Evolutionary conservation across 345 rosid genomes (phyloP).

Genomic region (Boechera divaricarpa): DNA sequence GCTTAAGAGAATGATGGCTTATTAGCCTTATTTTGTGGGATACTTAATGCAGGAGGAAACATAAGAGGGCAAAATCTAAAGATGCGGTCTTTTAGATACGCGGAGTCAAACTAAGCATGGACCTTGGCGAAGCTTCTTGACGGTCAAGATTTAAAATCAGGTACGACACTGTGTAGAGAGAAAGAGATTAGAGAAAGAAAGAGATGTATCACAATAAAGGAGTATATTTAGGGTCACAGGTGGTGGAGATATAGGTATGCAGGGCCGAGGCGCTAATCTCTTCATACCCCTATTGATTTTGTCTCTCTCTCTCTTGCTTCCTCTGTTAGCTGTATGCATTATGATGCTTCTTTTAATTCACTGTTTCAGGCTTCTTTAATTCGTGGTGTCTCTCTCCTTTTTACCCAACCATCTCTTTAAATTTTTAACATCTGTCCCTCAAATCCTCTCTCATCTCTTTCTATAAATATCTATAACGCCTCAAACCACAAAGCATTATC

Average conservation of each 20-base stretch:
- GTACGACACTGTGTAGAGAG: conserved; percentile 41
- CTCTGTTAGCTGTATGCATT: conserved; percentile 58
- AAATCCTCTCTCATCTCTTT: conserved; percentile 22
- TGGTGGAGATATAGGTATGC: conserved; percentile 48
- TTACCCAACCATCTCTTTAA: conserved; percentile 42
- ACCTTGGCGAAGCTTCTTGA: conserved; percentile 28
- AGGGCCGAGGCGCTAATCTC: conserved; percentile 52
- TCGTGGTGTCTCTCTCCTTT: conserved; percentile 34
- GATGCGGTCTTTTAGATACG: conserved; percentile 16
- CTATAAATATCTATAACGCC: conserved; percentile 34
- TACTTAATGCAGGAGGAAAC: conserved; percentile 37
- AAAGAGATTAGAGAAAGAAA: conserved; percentile 24
- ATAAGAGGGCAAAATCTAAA: conserved; percentile 34
- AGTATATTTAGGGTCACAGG: conserved; percentile 50
- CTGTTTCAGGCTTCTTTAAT: conserved; percentile 44
- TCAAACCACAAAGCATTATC: conserved; percentile 24
- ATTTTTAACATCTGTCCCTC: conserved; percentile 10
- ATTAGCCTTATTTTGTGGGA: conserved; percentile 16
- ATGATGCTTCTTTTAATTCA: conserved; percentile 47
- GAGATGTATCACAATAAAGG: conserved; percentile 47
- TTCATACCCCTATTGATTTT: conserved; percentile 44
- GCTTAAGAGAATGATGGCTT: conserved; percentile 24
- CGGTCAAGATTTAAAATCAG: conserved; percentile 32
- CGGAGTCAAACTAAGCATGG: conserved; percentile 34
- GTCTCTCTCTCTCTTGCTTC: conserved; percentile 38